Percentiles rank a stretch among this genome's conserved stretches.
phyloP scores from a whole-genome alignment of 2,329 filamentous ascomycete species.

The Sclerotinia sclerotiorum region DNA sequence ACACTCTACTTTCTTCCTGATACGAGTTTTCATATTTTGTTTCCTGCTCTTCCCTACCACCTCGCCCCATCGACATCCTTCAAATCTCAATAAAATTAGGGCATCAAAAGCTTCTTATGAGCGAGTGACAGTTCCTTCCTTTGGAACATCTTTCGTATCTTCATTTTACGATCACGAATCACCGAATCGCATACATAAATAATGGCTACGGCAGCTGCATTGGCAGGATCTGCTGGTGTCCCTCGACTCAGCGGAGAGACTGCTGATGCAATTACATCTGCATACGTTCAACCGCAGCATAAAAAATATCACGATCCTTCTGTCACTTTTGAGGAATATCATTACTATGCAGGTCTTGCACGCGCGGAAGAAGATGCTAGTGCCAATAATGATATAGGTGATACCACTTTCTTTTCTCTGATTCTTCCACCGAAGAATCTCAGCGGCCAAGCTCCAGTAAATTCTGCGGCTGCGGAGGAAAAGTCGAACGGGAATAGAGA shows the following conservation, averaged over 20 bases:
- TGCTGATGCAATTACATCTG: background rate
- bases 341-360: constrained; percentile 40
- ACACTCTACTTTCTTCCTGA: background rate
- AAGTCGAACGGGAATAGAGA: background rate
- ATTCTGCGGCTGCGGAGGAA: background rate
- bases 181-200: background rate
- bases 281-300: constrained; percentile 14
- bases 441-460: constrained; percentile 14
- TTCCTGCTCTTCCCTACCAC: too few species aligned
- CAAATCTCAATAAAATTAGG: background rate
- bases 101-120: too few species aligned
- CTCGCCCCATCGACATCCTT: background rate
- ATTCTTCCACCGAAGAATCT: constrained; percentile 24
- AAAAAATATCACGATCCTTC: constrained; percentile 35
- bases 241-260: background rate
- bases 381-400: constrained; percentile 15
- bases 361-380: constrained; percentile 28
- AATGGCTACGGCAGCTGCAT: constrained; percentile 5
- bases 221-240: background rate
- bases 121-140: background rate
- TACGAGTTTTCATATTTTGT: background rate
- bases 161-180: background rate
- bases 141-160: background rate
- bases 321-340: constrained; percentile 42
- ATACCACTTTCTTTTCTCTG: constrained; percentile 22